Evolutionary conservation across 179 eudicot species (phyloP).

Genomic region (Amaranthus tricolor): DNA sequence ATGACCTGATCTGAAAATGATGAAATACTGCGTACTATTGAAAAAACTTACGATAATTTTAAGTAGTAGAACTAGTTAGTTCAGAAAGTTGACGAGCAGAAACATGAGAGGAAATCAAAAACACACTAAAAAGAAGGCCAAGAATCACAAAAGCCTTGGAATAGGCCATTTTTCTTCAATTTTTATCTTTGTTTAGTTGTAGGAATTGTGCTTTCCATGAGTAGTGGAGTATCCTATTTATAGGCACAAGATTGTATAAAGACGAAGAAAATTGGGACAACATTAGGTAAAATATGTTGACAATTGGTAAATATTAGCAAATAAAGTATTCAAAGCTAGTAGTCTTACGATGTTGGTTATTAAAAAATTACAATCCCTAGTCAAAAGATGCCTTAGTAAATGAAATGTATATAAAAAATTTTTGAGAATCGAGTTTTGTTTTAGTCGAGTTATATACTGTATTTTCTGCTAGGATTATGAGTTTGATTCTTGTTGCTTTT

Average conservation of each 20-base stretch:
- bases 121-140: constrained; percentile 11
- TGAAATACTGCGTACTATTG: neutral
- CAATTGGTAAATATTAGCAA: neutral
- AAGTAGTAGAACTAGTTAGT: neutral
- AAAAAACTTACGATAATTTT: neutral
- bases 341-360: neutral
- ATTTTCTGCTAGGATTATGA: no score
- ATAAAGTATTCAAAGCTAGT: neutral
- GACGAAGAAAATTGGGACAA: constrained; percentile 3
- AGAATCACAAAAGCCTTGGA: constrained; percentile 23
- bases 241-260: neutral
- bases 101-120: constrained; percentile 3
- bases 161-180: constrained; percentile 10
- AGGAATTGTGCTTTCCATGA: neutral
- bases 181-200: neutral
- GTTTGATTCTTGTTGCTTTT: no score
- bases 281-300: constrained; percentile 11
- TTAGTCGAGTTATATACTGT: no score
- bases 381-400: neutral
- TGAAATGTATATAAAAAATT: no score
- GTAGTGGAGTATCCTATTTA: constrained; percentile 14
- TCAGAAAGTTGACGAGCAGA: constrained; percentile 17
- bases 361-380: neutral
- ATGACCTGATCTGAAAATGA: no score
- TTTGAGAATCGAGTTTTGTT: no score